Evolutionary conservation across 768 basidiomycete genomes (phyloP).

Genomic region (Boletus subcaerulescens): DNA sequence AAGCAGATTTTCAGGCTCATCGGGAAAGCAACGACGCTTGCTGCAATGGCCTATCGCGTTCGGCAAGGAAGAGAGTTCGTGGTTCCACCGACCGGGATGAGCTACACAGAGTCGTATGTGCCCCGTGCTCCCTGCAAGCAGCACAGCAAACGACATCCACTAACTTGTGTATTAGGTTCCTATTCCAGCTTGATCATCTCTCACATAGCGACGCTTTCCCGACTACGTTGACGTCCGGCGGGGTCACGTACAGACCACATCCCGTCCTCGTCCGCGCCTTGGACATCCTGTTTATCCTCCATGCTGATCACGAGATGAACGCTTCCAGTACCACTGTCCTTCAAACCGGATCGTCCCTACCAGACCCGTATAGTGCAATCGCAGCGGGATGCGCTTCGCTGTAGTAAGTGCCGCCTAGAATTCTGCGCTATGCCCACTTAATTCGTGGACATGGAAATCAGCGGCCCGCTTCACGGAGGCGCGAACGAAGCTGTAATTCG

Average conservation of each 20-base stretch:
- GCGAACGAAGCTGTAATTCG: conserved; percentile 94
- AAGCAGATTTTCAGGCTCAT: conserved; percentile 89
- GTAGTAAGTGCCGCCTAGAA: conserved; percentile 55
- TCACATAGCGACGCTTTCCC: conserved; percentile 31
- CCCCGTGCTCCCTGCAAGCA: not conserved
- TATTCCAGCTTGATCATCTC: conserved; percentile 89
- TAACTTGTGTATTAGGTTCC: conserved; percentile 48
- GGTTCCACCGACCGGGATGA: conserved; percentile 74
- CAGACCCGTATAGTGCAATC: conserved; percentile 87
- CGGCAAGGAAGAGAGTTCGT: conserved; percentile 90
- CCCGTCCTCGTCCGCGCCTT: conserved; percentile 85
- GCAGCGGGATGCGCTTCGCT: conserved; percentile 87
- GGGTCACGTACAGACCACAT: conserved; percentile 64
- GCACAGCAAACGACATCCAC: not conserved
- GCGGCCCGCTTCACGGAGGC: conserved; percentile 51
- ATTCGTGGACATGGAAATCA: conserved; percentile 2
- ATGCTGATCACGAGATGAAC: conserved; percentile 90
- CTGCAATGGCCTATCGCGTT: conserved; percentile 94
- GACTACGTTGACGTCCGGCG: conserved; percentile 42
- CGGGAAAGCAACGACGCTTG: conserved; percentile 85
- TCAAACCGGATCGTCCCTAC: conserved; percentile 85
- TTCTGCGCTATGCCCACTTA: not conserved
- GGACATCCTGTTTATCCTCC: conserved; percentile 83
- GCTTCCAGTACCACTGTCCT: conserved; percentile 83
- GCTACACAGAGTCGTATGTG: conserved; percentile 75